These are phyloP conservation scores for Candida patagonica DNA, from an alignment of 805 yeast genomes.

Conservation along the genomic window DNA sequence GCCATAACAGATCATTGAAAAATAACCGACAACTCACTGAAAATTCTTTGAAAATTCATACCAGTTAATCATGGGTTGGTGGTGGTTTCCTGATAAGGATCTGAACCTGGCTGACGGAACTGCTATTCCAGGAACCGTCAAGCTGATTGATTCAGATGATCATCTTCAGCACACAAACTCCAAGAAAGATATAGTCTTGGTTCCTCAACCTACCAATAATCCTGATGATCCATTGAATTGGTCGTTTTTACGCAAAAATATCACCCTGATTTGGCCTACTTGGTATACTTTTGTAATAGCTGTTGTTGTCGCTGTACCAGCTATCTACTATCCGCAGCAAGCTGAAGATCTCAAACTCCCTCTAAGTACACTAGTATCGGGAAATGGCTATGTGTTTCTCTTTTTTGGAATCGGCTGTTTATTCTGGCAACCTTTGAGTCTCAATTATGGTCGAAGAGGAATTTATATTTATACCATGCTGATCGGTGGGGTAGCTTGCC, in stretches of 20 bases:
- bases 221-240: conserved; percentile 68
- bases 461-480: conserved; percentile 17
- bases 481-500: conserved; percentile 32
- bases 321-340: conserved; percentile 26
- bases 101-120: background rate
- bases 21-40: too few species aligned
- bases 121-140: conserved; percentile 18
- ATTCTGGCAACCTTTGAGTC: conserved; percentile 42
- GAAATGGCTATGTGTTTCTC: conserved; percentile 39
- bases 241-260: conserved; percentile 40
- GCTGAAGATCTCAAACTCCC: conserved; percentile 32
- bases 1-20: too few species aligned
- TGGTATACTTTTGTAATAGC: conserved; percentile 38
- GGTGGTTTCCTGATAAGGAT: conserved; percentile 1
- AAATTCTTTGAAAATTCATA: too few species aligned
- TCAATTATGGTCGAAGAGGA: conserved; percentile 41
- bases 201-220: conserved; percentile 59
- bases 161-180: background rate
- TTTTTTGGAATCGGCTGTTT: conserved; percentile 44
- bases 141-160: conserved; percentile 11
- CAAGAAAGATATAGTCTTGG: conserved; percentile 36
- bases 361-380: conserved; percentile 33
- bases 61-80: too few species aligned
- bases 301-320: conserved; percentile 33
- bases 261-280: conserved; percentile 31